Conservation (phyloP, 163 green algal species). For the Picocystis sp. region DNA sequence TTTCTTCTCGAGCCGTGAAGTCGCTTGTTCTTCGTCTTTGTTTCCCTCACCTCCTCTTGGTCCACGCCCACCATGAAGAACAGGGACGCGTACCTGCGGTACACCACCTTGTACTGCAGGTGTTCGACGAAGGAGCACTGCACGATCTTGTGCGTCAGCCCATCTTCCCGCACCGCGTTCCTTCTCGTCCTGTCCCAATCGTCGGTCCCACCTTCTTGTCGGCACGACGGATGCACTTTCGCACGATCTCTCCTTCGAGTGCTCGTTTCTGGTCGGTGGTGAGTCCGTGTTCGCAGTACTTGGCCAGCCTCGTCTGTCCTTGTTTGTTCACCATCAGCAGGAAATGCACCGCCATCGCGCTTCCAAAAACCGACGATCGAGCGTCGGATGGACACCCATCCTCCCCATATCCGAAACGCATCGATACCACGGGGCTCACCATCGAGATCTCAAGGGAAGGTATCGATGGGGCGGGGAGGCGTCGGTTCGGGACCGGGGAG, state of each 20-base stretch:
- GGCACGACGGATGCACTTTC: conserved; percentile 77
- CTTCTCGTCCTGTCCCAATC: too few relatives aligned
- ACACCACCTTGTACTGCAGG: conserved; percentile 57
- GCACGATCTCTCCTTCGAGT: conserved; percentile 92
- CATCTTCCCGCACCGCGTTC: not conserved
- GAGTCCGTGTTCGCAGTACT: conserved; percentile 71
- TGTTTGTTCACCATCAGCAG: conserved; percentile 98
- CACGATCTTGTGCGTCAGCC: not conserved
- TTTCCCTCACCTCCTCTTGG: conserved; percentile 68
- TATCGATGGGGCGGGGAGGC: too few relatives aligned
- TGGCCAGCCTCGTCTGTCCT: conserved; percentile 88
- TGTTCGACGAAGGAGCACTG: conserved; percentile 97
- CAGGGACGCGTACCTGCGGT: conserved; percentile 88
- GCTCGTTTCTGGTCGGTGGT: conserved; percentile 60
- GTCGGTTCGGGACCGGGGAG: too few relatives aligned
- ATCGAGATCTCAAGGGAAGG: too few relatives aligned
- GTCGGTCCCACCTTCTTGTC: conserved; percentile 83
- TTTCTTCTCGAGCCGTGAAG: too few relatives aligned
- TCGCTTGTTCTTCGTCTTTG: too few relatives aligned
- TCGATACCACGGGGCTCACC: too few relatives aligned
- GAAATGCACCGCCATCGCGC: conserved; percentile 86
- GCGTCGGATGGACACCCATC: too few relatives aligned
- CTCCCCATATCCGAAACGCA: too few relatives aligned
- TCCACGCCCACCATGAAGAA: conserved; percentile 98
- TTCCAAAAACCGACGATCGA: too few relatives aligned